phyloP scores from a whole-genome alignment of 192 early-diverging fungal species.

The Entomortierella lignicola region DNA sequence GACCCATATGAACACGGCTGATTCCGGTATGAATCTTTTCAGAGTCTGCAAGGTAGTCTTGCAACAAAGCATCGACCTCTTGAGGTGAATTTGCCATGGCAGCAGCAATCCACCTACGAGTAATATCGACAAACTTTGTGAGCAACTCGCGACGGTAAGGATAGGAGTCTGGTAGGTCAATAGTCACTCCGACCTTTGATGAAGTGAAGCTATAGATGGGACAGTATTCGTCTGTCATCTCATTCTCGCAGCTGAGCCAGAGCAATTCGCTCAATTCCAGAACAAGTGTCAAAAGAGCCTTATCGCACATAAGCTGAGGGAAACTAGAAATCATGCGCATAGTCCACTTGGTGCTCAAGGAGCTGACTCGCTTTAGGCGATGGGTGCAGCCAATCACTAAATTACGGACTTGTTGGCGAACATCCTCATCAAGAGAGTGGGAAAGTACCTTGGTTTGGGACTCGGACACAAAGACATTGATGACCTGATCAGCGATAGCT shows the following conservation, averaged over 20 bases:
- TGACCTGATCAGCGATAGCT: constrained; percentile 77
- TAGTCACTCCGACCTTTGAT: constrained; percentile 65
- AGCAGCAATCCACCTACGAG: constrained; percentile 74
- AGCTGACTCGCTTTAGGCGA: constrained; percentile 76
- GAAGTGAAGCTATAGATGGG: constrained; percentile 79
- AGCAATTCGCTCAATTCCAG: constrained; percentile 87
- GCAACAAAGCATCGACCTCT: constrained; percentile 75
- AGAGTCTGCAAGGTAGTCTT: constrained; percentile 75
- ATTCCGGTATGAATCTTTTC: constrained; percentile 66
- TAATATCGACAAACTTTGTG: constrained; percentile 66
- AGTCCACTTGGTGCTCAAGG: constrained; percentile 70
- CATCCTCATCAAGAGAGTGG: constrained; percentile 62
- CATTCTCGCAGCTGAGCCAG: constrained; percentile 83
- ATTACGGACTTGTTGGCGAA: constrained; percentile 68
- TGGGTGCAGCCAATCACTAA: constrained; percentile 75
- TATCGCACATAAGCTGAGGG: constrained; percentile 86
- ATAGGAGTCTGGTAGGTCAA: constrained; percentile 80
- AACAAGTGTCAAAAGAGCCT: constrained; percentile 70
- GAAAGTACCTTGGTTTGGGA: constrained; percentile 60
- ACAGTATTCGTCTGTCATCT: constrained; percentile 82
- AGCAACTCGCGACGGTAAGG: constrained; percentile 77
- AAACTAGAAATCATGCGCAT: constrained; percentile 70
- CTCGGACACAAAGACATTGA: constrained; percentile 62
- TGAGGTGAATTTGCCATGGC: constrained; percentile 72
- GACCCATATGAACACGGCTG: constrained; percentile 74